A percentile compares a stretch with the other conserved stretches of the same genome.
Conservation (phyloP, 1,139 yeast genomes). For the Yamadazyma buinensis region DNA sequence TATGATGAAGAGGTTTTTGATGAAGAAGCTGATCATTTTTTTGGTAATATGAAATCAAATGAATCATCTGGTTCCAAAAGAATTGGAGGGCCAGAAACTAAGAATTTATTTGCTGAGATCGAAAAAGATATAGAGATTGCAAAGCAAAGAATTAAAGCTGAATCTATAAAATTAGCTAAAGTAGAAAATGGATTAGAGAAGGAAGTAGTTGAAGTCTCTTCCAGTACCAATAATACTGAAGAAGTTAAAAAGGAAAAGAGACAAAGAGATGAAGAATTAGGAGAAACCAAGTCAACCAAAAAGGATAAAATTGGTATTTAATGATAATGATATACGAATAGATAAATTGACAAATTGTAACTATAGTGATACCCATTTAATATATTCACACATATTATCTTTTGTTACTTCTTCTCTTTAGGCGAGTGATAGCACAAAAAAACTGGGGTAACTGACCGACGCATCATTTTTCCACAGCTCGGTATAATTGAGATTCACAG, state of each 20-base stretch:
- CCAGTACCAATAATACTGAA: no score
- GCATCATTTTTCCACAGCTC: no score
- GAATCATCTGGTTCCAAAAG: constrained; percentile 1
- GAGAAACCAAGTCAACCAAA: neutral
- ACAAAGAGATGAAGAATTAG: constrained; percentile 5
- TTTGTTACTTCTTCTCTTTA: no score
- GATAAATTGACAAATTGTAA: no score
- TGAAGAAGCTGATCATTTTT: constrained; percentile 8
- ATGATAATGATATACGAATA: constrained; percentile 3
- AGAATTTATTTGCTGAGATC: constrained; percentile 17
- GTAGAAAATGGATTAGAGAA: no score
- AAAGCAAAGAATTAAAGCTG: constrained; percentile 10
- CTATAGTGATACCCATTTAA: no score
- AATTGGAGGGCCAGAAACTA: constrained; percentile 4
- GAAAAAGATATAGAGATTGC: constrained; percentile 13
- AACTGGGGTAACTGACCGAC: no score
- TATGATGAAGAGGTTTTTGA: constrained; percentile 12
- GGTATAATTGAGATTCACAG: neutral
- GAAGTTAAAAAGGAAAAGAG: constrained; percentile 9
- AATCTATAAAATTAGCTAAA: no score
- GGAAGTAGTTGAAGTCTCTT: no score
- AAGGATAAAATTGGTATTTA: neutral
- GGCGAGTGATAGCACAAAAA: no score
- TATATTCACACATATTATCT: no score
- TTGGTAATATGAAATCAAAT: neutral